Base-by-base conservation (phyloP, 2,329 filamentous ascomycete species). In the Chaetomium sp. region DNA sequence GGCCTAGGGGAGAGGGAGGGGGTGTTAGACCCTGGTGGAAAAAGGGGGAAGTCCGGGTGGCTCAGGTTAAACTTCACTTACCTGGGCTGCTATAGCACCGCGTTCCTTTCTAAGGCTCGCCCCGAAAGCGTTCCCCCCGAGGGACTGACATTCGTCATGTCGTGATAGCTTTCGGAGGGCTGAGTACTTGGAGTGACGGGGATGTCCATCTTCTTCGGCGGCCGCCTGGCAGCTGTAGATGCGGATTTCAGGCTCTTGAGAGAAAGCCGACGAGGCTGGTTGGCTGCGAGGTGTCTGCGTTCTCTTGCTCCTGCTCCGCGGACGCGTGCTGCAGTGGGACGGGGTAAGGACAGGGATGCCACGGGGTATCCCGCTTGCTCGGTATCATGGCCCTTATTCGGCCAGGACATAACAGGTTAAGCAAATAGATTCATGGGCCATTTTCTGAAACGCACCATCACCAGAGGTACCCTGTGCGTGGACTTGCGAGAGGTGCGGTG, bases 31-130 rank as follows among this genome's bases (percentile, higher is more conserved):
- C 27, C 16, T 23, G 50, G 55, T 3, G 9, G 35, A 7, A 25
- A 38, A 49, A 21, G 31, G 42, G 54, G n/a, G 25, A 27, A 3
- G 42, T 42, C 9, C 23, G 5, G 7, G 3, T 55, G 57, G 47
- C 10, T 21, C 25, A 13, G 13, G 9, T 9, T 3, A 31, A 13
- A 53, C 7, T 21, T 42, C 27, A 67, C 74, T 71, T 27, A 77
- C 74, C 73, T 83, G 81, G 9, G 80, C 79, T 53, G 82, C 82
- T 59, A 84, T 83, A 13, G 79, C 78, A 10, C 80, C 81, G 61
- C 81, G 74, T 65, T 81, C 79, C 60, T 78, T 77, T 57, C 79
- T 74, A 19, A 75, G 74, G n/a, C 67, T 69, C n/a, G 62, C 51
- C 23, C 57, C 64, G 25, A 65, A 64, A 8, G 58, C 12, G 9